phyloP scores from a whole-genome alignment of 1,139 yeast genomes.

The Kluyveromyces marxianus region DNA sequence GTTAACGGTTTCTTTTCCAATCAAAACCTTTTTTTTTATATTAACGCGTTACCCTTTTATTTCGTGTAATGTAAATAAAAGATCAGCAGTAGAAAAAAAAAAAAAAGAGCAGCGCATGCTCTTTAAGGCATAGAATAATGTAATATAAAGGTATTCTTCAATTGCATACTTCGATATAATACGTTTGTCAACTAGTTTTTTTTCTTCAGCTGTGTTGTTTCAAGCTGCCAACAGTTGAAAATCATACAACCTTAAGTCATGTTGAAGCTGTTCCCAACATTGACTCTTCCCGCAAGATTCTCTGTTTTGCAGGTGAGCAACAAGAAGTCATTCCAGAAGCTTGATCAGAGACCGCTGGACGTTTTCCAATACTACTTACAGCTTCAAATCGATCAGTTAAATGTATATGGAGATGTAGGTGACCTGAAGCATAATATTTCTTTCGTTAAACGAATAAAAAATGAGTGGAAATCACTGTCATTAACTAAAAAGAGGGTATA shows the following conservation, averaged over 20 bases:
- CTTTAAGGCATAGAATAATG: too few relatives aligned
- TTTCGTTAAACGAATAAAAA: conserved; percentile 14
- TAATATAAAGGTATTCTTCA: too few relatives aligned
- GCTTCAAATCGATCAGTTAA: conserved; percentile 12
- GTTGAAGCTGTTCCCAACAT: conserved; percentile 1
- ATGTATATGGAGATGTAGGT: conserved; percentile 3
- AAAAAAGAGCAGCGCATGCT: too few relatives aligned
- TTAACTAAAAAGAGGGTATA: conserved; percentile 17
- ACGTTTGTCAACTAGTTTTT: too few relatives aligned
- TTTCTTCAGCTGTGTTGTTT: too few relatives aligned
- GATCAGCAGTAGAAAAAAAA: not conserved
- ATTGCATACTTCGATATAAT: too few relatives aligned
- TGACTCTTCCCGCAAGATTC: not conserved
- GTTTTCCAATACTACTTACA: conserved; percentile 21
- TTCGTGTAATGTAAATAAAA: not conserved
- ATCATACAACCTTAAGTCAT: too few relatives aligned
- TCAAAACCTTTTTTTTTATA: too few relatives aligned
- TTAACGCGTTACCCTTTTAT: not conserved
- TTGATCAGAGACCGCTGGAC: conserved; percentile 14
- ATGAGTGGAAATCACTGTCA: conserved; percentile 21
- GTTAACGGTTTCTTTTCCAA: too few relatives aligned
- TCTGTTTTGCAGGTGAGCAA: conserved; percentile 6
- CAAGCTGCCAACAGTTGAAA: not conserved
- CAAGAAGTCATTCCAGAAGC: conserved; percentile 15
- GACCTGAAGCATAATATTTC: conserved; percentile 12